Conservation (phyloP, 495 filamentous ascomycete species). For the Penicillium nucicola region DNA sequence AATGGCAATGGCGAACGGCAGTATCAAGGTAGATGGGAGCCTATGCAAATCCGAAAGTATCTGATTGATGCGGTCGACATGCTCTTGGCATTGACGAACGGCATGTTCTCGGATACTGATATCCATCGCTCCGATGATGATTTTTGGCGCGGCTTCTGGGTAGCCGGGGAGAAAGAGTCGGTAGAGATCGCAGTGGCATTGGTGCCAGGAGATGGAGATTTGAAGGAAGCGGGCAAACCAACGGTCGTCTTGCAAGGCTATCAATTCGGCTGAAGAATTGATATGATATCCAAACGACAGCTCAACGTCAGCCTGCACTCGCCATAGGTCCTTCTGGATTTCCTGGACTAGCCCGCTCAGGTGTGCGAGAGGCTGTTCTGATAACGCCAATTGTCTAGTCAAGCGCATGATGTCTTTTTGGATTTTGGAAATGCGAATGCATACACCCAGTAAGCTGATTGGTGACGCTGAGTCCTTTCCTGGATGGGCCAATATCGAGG, state of each 20-base stretch:
- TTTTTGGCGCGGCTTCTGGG: slow-evolving; percentile 9
- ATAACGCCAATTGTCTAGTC: slow-evolving; percentile 11
- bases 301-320: slow-evolving; percentile 7
- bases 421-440: slow-evolving; percentile 13
- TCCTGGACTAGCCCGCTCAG: slow-evolving; percentile 10
- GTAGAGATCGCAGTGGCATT: slow-evolving; percentile 19
- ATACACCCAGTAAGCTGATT: slow-evolving; percentile 1
- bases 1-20: slow-evolving; percentile 13
- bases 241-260: background rate
- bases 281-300: slow-evolving; percentile 3
- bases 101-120: background rate
- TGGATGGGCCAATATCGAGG: background rate
- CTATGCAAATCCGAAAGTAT: slow-evolving; percentile 1
- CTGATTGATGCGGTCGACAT: slow-evolving; percentile 4
- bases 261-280: background rate
- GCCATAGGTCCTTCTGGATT: slow-evolving; percentile 12
- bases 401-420: slow-evolving; percentile 15
- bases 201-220: slow-evolving; percentile 15
- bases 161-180: slow-evolving; percentile 18
- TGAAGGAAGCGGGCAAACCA: slow-evolving; percentile 13
- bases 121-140: slow-evolving; percentile 10
- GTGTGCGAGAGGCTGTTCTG: slow-evolving; percentile 11
- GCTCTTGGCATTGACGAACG: slow-evolving; percentile 1
- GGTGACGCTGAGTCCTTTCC: background rate
- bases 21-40: background rate